Percentiles rank a stretch among this genome's conserved stretches.
Conservation (phyloP, 805 yeast genomes). For the Alloascoidea hylecoeti region DNA sequence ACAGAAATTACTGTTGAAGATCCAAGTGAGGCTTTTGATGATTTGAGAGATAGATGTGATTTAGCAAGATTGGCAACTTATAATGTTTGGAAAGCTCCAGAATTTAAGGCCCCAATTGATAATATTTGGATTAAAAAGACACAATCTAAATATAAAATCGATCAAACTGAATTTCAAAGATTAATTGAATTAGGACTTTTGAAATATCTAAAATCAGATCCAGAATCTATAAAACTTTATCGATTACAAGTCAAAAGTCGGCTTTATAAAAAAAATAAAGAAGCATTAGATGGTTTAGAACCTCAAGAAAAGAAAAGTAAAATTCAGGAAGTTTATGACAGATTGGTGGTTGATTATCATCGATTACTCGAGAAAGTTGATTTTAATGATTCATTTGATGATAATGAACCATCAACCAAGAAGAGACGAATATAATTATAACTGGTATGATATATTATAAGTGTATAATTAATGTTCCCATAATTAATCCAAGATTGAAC, state of each 20-base stretch:
- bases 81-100: conserved; percentile 16
- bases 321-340: conserved; percentile 58
- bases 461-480: too few relatives aligned
- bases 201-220: conserved; percentile 16
- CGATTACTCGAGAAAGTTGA: conserved; percentile 29
- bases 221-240: conserved; percentile 13
- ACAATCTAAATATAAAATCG: conserved; percentile 39
- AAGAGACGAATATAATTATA: too few relatives aligned
- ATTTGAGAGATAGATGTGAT: conserved; percentile 75
- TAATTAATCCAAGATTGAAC: too few relatives aligned
- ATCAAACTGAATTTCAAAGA: conserved; percentile 65
- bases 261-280: conserved; percentile 65
- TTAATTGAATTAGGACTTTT: conserved; percentile 63
- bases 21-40: conserved; percentile 88
- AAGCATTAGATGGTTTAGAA: conserved; percentile 57
- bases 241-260: conserved; percentile 61
- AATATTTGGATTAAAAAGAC: conserved; percentile 25
- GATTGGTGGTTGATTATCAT: conserved; percentile 57
- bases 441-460: too few relatives aligned
- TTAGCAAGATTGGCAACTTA: conserved; percentile 29
- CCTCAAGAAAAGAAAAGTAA: conserved; percentile 52
- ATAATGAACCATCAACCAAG: too few relatives aligned
- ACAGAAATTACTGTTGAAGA: conserved; percentile 83
- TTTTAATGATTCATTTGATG: neutral
- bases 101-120: conserved; percentile 12